Conservation (phyloP, 1,139 yeast genomes). For the Debaryomyces sp. region DNA sequence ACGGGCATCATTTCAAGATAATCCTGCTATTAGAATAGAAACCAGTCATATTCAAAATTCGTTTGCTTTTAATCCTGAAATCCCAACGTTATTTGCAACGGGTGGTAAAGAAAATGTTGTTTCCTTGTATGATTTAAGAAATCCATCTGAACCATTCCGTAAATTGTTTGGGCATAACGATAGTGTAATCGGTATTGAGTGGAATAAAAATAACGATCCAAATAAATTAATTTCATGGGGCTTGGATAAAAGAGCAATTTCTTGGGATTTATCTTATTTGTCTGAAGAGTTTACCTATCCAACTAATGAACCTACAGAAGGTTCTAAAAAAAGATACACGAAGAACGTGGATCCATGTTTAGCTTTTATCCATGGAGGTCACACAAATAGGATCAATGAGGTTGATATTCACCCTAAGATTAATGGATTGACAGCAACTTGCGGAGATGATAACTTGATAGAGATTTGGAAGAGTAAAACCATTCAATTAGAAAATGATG, state of each 20-base stretch:
- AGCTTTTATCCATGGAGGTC: slow-evolving; percentile 61
- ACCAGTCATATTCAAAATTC: slow-evolving; percentile 51
- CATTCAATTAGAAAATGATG: slow-evolving; percentile 43
- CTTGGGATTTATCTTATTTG: slow-evolving; percentile 53
- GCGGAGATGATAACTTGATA: slow-evolving; percentile 55
- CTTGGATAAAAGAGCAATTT: slow-evolving; percentile 49
- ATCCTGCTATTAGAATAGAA: slow-evolving; percentile 46
- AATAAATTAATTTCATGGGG: slow-evolving; percentile 48
- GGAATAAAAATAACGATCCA: slow-evolving; percentile 42
- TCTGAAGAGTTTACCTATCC: slow-evolving; percentile 49
- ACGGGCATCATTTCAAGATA: slow-evolving; percentile 39
- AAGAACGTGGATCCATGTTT: slow-evolving; percentile 61
- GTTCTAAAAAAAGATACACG: slow-evolving; percentile 27
- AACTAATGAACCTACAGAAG: slow-evolving; percentile 23
- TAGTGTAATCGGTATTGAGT: slow-evolving; percentile 39
- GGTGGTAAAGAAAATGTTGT: slow-evolving; percentile 58
- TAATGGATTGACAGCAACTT: slow-evolving; percentile 43
- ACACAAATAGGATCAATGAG: slow-evolving; percentile 54
- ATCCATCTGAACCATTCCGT: slow-evolving; percentile 48
- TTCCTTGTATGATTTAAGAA: slow-evolving; percentile 54
- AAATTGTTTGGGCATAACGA: slow-evolving; percentile 54
- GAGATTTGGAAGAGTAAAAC: slow-evolving; percentile 59
- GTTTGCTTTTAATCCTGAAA: slow-evolving; percentile 50
- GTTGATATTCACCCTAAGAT: slow-evolving; percentile 53
- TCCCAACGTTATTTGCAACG: slow-evolving; percentile 49